Evolutionary conservation across 345 rosid genomes (phyloP), one percentile per base, ranked within the genome.

Genomic region (Lenwebbia sp.): DNA sequence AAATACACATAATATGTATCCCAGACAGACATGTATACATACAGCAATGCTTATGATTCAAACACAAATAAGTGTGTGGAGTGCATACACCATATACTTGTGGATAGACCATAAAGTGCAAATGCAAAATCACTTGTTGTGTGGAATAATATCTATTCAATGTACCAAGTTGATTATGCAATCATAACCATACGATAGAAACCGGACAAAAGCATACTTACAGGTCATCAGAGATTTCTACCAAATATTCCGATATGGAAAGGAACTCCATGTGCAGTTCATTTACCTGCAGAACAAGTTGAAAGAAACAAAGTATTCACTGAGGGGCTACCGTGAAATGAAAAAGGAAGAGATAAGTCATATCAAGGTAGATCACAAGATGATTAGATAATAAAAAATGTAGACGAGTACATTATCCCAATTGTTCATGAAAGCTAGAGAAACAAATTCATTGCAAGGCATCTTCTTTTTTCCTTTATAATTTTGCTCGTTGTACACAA

Each of bases 181-280:
- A 28, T 54, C 57, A 51, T 52, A 14, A 28, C 58, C 58, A 52
- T 52, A 4, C 28, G 58, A 51, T 9, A 28, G 56, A 70, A 50
- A 14, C 58, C 44, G 19, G 56, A 50, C 83, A 37, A 51, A 50
- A 82, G 84, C 23, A 23, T 47, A 87, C 92, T 84, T 90, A 95
- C 98, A 96, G 92, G 86, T 97, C 98, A 89, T 95, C 98, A 26
- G 98, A 93, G 82, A 97, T 91, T 93, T 96, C 99, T 62, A 95
- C 98, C 41, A 97, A 90, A 88, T 95, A 94, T 88, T 96, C 98
- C 17, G 99, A 95, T 56, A 90, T 88, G 28, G 98, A 97, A 82
- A 97, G 87, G 88, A 97, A 96, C 76, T 93, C 97, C 98, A 95
- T 95, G 86, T 96, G 97, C 94, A 93, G 82, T 86, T 91, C 95